Evolutionary conservation across 306 rosid species (phyloP).

Genomic region (Inga oerstediana): DNA sequence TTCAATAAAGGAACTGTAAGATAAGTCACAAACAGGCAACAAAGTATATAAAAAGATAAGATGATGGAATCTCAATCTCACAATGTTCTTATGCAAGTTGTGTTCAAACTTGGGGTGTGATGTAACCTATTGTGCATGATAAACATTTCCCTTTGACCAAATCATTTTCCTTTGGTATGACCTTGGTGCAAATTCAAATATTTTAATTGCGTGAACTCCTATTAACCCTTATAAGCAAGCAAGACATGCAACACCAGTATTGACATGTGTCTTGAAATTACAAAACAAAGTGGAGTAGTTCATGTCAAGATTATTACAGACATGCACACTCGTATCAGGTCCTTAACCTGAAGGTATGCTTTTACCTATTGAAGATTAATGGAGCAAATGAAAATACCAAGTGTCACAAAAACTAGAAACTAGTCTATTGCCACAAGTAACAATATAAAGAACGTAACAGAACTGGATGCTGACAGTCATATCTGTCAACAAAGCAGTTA

Average conservation of each 20-base stretch:
- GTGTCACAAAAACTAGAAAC: background rate
- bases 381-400: background rate
- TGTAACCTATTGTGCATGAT: background rate
- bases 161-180: background rate
- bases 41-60: background rate
- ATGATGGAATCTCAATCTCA: background rate
- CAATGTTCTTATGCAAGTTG: slow-evolving; percentile 1
- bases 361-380: background rate
- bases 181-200: background rate
- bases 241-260: background rate
- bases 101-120: background rate
- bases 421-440: background rate
- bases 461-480: background rate
- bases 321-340: background rate
- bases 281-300: background rate
- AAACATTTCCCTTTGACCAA: background rate
- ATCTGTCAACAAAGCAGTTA: background rate
- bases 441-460: background rate
- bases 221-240: slow-evolving; percentile 7
- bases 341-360: background rate
- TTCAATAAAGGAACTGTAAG: slow-evolving; percentile 28
- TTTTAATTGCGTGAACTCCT: background rate
- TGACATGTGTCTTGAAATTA: background rate
- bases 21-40: slow-evolving; percentile 10
- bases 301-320: background rate